Percentiles rank a stretch among this genome's conserved stretches.
These are phyloP conservation scores for Boechera stricta DNA, from an alignment of 345 rosid species.

Conservation along the genomic window DNA sequence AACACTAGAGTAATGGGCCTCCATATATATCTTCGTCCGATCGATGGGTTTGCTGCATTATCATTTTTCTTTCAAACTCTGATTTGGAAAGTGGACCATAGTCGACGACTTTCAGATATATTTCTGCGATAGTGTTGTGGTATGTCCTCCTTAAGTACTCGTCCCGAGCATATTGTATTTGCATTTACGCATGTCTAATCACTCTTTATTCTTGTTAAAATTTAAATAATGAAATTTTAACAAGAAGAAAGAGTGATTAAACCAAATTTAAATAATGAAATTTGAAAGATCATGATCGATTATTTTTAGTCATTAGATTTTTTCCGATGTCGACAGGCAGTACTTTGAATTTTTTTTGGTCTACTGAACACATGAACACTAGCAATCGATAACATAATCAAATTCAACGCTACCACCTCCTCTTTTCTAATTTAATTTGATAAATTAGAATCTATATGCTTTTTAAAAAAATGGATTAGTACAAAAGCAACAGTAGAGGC, in stretches of 20 bases:
- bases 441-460: conserved; percentile 7
- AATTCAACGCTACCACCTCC: conserved; percentile 44
- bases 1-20: not conserved
- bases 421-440: conserved; percentile 25
- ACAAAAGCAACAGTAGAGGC: conserved; percentile 43
- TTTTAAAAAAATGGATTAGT: not conserved
- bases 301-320: conserved; percentile 37
- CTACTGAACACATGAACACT: conserved; percentile 46
- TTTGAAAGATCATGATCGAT: conserved; percentile 32
- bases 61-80: not conserved
- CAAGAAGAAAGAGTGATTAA: too few species aligned
- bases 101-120: not conserved
- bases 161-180: not conserved
- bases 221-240: not conserved
- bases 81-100: not conserved
- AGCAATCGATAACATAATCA: conserved; percentile 47
- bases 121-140: not conserved
- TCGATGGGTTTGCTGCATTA: conserved; percentile 4
- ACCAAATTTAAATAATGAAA: not conserved
- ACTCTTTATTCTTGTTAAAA: not conserved
- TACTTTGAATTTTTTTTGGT: conserved; percentile 8
- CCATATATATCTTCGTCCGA: not conserved
- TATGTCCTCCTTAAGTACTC: not conserved
- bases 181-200: not conserved
- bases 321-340: conserved; percentile 37